A percentile compares a stretch with the other conserved stretches of the same genome.
These are phyloP conservation scores for Pseudozyma thailandica DNA, from an alignment of 1,284 basidiomycete genomes.

Conservation along the genomic window DNA sequence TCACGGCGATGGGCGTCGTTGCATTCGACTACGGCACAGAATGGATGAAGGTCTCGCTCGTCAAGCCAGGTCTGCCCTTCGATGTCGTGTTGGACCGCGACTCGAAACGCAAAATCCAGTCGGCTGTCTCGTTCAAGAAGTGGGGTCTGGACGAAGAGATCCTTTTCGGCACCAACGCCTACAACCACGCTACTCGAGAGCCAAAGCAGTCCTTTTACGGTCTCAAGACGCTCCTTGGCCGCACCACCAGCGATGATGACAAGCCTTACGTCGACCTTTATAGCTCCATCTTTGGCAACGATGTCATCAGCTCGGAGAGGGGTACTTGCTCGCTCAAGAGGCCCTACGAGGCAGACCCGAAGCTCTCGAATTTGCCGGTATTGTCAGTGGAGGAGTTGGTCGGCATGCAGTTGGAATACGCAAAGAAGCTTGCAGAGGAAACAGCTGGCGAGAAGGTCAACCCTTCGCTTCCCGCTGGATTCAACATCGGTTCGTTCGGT, in stretches of 20 bases:
- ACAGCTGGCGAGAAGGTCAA: conserved; percentile 72
- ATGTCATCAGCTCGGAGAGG: conserved; percentile 49
- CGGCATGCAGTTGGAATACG: conserved; percentile 92
- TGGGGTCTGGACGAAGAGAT: conserved; percentile 73
- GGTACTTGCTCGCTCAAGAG: conserved; percentile 50
- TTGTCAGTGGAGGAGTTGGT: conserved; percentile 83
- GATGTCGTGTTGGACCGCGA: conserved; percentile 96
- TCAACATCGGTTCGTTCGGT: conserved; percentile 55
- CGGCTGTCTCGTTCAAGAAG: conserved; percentile 73
- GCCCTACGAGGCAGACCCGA: conserved; percentile 40
- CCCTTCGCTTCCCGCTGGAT: conserved; percentile 48
- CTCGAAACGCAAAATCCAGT: conserved; percentile 93
- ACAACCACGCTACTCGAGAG: conserved; percentile 86
- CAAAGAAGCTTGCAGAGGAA: conserved; percentile 85
- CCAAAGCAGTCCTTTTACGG: conserved; percentile 87
- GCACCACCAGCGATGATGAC: conserved; percentile 40
- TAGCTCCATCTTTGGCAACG: conserved; percentile 53
- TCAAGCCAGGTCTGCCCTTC: conserved; percentile 95
- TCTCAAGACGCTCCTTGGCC: conserved; percentile 85
- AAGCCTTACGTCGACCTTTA: conserved; percentile 32
- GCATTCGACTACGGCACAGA: conserved; percentile 67
- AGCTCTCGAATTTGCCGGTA: conserved; percentile 36
- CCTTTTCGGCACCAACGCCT: conserved; percentile 87
- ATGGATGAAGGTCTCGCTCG: conserved; percentile 82
- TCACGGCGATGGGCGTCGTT: conserved; percentile 62